A percentile compares a stretch with the other conserved stretches of the same genome.
Evolutionary conservation across 495 filamentous ascomycete species (phyloP).

Genomic region (Hypoxylon fuscum): DNA sequence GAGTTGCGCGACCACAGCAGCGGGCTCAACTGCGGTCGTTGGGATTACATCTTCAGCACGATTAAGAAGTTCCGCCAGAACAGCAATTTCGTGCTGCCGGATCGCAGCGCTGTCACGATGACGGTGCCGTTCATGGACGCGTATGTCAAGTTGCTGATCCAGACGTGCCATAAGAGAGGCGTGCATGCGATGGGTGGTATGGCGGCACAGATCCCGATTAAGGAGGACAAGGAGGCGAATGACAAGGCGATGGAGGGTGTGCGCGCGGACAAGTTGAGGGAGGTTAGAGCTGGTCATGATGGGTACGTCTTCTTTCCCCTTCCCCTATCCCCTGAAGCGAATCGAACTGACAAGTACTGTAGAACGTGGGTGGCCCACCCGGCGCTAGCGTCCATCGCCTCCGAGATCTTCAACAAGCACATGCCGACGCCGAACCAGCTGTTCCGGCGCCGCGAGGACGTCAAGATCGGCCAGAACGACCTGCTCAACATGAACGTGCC

Average conservation of each 20-base stretch:
- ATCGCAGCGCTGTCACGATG: conserved; percentile 93
- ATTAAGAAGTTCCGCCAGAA: conserved; percentile 99
- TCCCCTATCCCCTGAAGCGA: not conserved
- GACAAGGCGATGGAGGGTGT: conserved; percentile 95
- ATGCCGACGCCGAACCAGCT: conserved; percentile 99
- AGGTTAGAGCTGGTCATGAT: conserved; percentile 95
- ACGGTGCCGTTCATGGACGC: conserved; percentile 99
- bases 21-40: conserved; percentile 96
- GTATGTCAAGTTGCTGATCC: conserved; percentile 94
- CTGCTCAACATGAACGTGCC: conserved; percentile 98
- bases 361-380: conserved; percentile 94
- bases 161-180: conserved; percentile 94
- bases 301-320: conserved; percentile 56
- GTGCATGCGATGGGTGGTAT: conserved; percentile 99
- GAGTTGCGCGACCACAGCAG: conserved; percentile 97
- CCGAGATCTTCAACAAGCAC: conserved; percentile 96
- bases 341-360: not conserved
- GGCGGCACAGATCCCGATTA: conserved; percentile 99
- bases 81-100: conserved; percentile 90
- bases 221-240: conserved; percentile 88
- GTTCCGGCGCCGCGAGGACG: conserved; percentile 88
- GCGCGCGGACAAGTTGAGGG: conserved; percentile 93
- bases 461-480: conserved; percentile 85
- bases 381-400: conserved; percentile 86
- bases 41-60: conserved; percentile 99